Percentiles rank a stretch among this genome's conserved stretches.
These are phyloP conservation scores for Malus asiatica DNA, from an alignment of 306 rosid genomes.

Conservation along the genomic window DNA sequence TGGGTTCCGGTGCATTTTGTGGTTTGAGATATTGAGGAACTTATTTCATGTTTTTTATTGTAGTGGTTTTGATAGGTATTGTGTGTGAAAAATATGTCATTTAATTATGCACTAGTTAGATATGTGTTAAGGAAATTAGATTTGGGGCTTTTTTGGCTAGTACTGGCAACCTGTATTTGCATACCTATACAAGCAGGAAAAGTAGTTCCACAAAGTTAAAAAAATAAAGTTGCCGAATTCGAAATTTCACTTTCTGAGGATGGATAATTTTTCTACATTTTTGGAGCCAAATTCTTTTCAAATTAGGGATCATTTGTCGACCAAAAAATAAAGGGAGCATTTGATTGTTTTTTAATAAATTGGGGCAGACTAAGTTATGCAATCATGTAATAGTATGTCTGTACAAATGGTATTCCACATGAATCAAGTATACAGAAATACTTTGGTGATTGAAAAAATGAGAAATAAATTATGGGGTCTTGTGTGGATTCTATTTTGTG, in stretches of 20 bases:
- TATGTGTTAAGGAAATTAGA: background rate
- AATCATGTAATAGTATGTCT: background rate
- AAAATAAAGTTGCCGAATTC: background rate
- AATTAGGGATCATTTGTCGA: background rate
- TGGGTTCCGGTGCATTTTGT: background rate
- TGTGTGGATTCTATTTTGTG: background rate
- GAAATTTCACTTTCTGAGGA: background rate
- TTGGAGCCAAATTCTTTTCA: background rate
- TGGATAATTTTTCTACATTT: background rate
- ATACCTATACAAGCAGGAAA: background rate
- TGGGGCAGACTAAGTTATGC: background rate
- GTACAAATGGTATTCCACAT: background rate
- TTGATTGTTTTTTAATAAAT: background rate
- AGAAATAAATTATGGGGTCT: background rate
- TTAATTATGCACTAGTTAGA: background rate
- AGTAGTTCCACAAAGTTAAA: background rate
- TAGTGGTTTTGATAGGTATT: background rate
- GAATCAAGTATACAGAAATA: background rate
- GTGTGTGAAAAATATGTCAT: background rate
- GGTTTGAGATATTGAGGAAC: slow-evolving; percentile 14
- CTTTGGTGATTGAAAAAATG: background rate
- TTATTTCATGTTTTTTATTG: background rate
- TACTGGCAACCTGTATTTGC: background rate
- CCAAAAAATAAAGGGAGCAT: background rate
- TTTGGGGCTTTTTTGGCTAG: background rate